Percentiles rank a stretch among this genome's conserved stretches.
These are phyloP conservation scores for Ormosia semicastrata DNA, from an alignment of 306 rosid genomes.

Conservation along the genomic window DNA sequence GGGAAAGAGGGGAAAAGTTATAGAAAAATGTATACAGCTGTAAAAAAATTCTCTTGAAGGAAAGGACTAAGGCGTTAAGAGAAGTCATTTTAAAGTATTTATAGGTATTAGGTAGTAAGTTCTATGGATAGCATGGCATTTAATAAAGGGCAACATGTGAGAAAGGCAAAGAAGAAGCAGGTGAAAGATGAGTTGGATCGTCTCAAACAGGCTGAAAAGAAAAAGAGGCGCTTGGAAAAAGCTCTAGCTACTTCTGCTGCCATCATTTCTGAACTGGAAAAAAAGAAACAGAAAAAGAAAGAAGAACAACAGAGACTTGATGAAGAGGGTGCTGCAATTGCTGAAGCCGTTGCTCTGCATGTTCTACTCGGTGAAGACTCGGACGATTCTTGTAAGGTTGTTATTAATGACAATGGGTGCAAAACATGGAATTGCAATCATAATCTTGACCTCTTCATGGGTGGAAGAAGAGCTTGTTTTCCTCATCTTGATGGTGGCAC, in stretches of 20 bases:
- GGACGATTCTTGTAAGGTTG: constrained; percentile 60
- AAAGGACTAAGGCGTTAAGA: constrained; percentile 35
- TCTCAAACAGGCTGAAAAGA: constrained; percentile 94
- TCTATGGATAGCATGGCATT: constrained; percentile 75
- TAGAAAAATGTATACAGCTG: constrained; percentile 54
- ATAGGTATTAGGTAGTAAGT: constrained; percentile 25
- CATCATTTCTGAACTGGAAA: constrained; percentile 93
- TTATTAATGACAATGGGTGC: constrained; percentile 50
- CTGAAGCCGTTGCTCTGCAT: constrained; percentile 95
- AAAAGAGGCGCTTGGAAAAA: constrained; percentile 95
- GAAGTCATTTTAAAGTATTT: constrained; percentile 38
- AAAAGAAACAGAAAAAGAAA: constrained; percentile 93
- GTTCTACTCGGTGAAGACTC: constrained; percentile 90
- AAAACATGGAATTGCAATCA: constrained; percentile 59
- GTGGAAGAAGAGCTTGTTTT: constrained; percentile 49
- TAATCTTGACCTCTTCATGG: constrained; percentile 51
- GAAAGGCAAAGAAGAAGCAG: constrained; percentile 92
- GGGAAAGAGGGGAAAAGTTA: constrained; percentile 32
- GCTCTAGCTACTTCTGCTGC: constrained; percentile 99
- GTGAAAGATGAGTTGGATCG: constrained; percentile 98
- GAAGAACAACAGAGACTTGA: constrained; percentile 97
- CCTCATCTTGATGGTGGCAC: constrained; percentile 55
- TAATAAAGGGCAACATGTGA: constrained; percentile 82
- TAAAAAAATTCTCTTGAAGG: constrained; percentile 49
- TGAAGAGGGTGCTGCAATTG: constrained; percentile 98